phyloP scores from a whole-genome alignment of 495 filamentous ascomycete genomes.

The Hypoxylon fuscum region DNA sequence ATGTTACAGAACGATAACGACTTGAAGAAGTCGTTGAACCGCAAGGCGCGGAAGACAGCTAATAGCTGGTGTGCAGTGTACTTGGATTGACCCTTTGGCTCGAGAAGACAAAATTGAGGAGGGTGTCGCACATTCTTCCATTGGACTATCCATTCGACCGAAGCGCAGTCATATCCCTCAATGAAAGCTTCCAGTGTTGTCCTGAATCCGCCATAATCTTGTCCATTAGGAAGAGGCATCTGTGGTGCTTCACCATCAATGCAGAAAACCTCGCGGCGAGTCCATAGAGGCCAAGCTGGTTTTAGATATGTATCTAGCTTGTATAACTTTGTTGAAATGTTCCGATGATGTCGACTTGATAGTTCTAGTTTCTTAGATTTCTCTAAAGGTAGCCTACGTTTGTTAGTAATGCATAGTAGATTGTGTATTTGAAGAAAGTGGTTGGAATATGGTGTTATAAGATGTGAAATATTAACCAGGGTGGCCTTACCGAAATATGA shows the following conservation, averaged over 20 bases:
- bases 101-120: constrained; percentile 83
- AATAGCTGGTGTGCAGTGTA: constrained; percentile 82
- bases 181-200: constrained; percentile 88
- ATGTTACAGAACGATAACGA: constrained; percentile 85
- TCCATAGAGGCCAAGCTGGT: constrained; percentile 81
- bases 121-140: constrained; percentile 75
- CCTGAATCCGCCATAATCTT: constrained; percentile 83
- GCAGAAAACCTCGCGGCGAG: constrained; percentile 69
- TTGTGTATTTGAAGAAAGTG: neutral
- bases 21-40: constrained; percentile 91
- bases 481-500: constrained; percentile 76
- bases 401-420: constrained; percentile 33
- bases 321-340: constrained; percentile 78
- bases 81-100: constrained; percentile 64
- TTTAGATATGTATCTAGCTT: constrained; percentile 79
- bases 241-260: constrained; percentile 67
- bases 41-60: constrained; percentile 83
- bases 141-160: constrained; percentile 81
- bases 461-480: no score
- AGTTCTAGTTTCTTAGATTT: constrained; percentile 72
- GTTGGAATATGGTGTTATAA: neutral
- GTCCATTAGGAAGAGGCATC: constrained; percentile 62
- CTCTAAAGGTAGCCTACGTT: constrained; percentile 69
- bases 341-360: constrained; percentile 78
- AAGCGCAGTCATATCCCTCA: constrained; percentile 75